Evolutionary conservation across 345 rosid genomes (phyloP).

Genomic region (rapeseed (Brassica napus)): Da-Ae NC_063442.1:36401501-36402000

Average conservation of each 20-base stretch:
- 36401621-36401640: neutral
- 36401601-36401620: neutral
- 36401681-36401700: constrained; percentile 25
- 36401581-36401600: neutral
- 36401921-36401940: constrained; percentile 8
- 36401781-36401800: neutral
- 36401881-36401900: neutral
- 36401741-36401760: neutral
- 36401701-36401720: neutral
- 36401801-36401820: neutral
- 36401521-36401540: neutral
- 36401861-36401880: neutral
- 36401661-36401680: constrained; percentile 19
- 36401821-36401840: neutral
- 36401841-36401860: neutral
- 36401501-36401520: neutral
- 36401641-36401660: neutral
- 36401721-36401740: neutral
- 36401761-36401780: neutral
- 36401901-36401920: constrained; percentile 4
- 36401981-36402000: constrained; percentile 5
- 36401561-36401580: neutral
- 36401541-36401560: neutral
- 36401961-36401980: constrained; percentile 13
- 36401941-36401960: neutral